These are phyloP conservation scores for Smithsoniella earleae DNA, from an alignment of 163 green algal genomes.

Conservation along the genomic window DNA sequence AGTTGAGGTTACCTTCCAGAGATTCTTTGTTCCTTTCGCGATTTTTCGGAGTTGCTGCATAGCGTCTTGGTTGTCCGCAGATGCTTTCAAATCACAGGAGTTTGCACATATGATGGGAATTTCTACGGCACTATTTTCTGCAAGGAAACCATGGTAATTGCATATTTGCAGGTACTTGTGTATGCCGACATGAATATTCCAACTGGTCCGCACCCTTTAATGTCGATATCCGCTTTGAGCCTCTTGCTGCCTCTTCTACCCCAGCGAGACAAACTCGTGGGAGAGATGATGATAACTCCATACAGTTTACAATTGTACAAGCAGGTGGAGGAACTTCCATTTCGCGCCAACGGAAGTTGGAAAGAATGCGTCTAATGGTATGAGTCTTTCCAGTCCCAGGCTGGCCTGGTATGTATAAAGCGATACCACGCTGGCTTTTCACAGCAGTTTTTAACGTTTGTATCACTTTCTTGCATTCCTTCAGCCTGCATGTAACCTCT, in stretches of 20 bases:
- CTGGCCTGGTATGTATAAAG: slow-evolving; percentile 12
- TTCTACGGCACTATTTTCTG: too few relatives aligned
- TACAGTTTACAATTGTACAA: slow-evolving; percentile 24
- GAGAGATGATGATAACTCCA: not conserved
- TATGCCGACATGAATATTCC: too few relatives aligned
- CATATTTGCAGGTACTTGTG: too few relatives aligned
- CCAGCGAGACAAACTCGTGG: slow-evolving; percentile 10
- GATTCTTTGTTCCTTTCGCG: not conserved
- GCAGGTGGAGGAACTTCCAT: not conserved
- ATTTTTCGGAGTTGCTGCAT: not conserved
- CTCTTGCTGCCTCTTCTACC: not conserved
- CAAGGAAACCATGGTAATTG: too few relatives aligned
- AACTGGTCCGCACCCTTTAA: too few relatives aligned
- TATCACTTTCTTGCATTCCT: too few relatives aligned
- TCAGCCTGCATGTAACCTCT: too few relatives aligned
- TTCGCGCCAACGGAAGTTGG: not conserved
- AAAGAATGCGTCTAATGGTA: slow-evolving; percentile 1
- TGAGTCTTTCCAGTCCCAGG: slow-evolving; percentile 27
- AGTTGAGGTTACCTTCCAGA: not conserved
- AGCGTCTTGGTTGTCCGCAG: not conserved
- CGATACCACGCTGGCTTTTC: not conserved
- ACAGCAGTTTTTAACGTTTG: too few relatives aligned
- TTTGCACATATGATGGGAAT: not conserved
- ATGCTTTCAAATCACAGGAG: not conserved
- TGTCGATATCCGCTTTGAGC: too few relatives aligned